These are phyloP conservation scores for Lactuca sativa DNA, from an alignment of 129 eudicot species.

Conservation along the genomic window DNA sequence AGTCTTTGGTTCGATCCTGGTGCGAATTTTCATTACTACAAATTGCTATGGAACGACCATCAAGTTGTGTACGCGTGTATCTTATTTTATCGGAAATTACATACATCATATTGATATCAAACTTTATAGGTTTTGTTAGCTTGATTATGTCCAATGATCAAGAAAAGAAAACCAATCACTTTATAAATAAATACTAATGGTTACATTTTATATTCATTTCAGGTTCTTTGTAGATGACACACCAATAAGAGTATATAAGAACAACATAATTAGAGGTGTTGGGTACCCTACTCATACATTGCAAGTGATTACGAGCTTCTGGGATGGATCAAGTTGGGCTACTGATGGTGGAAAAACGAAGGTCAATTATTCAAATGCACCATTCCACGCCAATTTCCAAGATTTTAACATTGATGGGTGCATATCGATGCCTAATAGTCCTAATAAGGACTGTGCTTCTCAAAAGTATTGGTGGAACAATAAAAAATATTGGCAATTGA, in stretches of 20 bases:
- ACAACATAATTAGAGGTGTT: slow-evolving; percentile 38
- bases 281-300: slow-evolving; percentile 58
- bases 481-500: slow-evolving; percentile 36
- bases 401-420: slow-evolving; percentile 55
- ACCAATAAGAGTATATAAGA: slow-evolving; percentile 74
- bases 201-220: background rate
- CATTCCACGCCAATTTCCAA: slow-evolving; percentile 53
- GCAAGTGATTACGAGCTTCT: slow-evolving; percentile 55
- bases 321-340: slow-evolving; percentile 74
- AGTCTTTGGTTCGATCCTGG: slow-evolving; percentile 85
- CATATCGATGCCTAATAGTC: slow-evolving; percentile 6
- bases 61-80: slow-evolving; percentile 58
- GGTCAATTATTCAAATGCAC: slow-evolving; percentile 48
- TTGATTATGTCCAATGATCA: background rate
- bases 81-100: background rate
- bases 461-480: slow-evolving; percentile 60
- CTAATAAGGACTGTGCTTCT: slow-evolving; percentile 33
- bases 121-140: background rate
- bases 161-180: background rate
- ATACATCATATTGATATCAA: background rate
- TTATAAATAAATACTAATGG: background rate
- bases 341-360: slow-evolving; percentile 57
- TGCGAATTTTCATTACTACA: slow-evolving; percentile 59
- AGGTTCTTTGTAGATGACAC: slow-evolving; percentile 68
- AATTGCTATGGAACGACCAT: slow-evolving; percentile 68